A percentile compares a stretch with the other conserved stretches of the same genome.
Conservation (phyloP, 2,329 filamentous ascomycete species). For the Eutypella sp. region DNA sequence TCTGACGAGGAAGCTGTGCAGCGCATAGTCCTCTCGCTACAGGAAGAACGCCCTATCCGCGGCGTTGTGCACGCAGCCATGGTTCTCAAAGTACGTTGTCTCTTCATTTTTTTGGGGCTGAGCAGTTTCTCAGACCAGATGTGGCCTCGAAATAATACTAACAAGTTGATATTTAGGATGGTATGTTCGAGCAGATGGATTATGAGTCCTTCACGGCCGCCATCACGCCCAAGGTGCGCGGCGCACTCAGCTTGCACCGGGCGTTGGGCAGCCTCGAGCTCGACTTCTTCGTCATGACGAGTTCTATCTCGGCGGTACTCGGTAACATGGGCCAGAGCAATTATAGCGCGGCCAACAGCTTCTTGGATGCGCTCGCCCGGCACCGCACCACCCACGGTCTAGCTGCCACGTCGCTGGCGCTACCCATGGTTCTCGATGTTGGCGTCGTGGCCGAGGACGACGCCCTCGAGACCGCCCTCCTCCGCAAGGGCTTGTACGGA, state of each 20-base stretch:
- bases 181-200: slow-evolving; percentile 6
- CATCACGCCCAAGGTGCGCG: slow-evolving; percentile 12
- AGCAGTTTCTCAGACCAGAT: not conserved
- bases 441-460: slow-evolving; percentile 22
- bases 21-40: slow-evolving; percentile 8
- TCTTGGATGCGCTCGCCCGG: slow-evolving; percentile 25
- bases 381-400: slow-evolving; percentile 19
- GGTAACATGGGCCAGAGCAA: slow-evolving; percentile 29
- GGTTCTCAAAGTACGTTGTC: slow-evolving; percentile 27
- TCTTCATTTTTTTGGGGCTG: not conserved
- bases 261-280: slow-evolving; percentile 13
- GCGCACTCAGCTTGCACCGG: slow-evolving; percentile 11
- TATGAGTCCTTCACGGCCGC: not conserved
- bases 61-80: slow-evolving; percentile 21
- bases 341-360: slow-evolving; percentile 31
- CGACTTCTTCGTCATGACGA: slow-evolving; percentile 34
- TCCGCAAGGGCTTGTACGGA: slow-evolving; percentile 11
- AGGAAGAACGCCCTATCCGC: slow-evolving; percentile 11
- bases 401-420: slow-evolving; percentile 15
- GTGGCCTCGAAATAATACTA: not conserved
- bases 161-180: slow-evolving; percentile 8
- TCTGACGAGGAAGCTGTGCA: slow-evolving; percentile 16
- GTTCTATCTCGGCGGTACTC: slow-evolving; percentile 24
- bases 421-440: slow-evolving; percentile 27
- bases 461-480: slow-evolving; percentile 7